Conservation (phyloP, 1,139 yeast genomes). For the Candida sanyaensis region DNA sequence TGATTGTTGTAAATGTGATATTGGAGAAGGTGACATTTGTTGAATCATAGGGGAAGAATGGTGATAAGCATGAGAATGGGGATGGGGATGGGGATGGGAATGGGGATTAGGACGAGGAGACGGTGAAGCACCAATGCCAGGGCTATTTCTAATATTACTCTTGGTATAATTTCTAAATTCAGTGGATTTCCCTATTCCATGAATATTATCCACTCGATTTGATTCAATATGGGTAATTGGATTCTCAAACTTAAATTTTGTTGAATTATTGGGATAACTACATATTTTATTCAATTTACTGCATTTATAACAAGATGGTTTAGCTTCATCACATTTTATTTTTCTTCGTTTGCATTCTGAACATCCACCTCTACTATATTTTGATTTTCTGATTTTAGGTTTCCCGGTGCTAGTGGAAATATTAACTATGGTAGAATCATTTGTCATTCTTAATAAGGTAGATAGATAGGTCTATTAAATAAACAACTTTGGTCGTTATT, state of each 20-base stretch:
- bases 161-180: conserved; percentile 2
- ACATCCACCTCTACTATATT: conserved; percentile 64
- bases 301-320: conserved; percentile 43
- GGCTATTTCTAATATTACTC: not conserved
- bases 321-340: conserved; percentile 49
- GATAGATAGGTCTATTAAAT: no score
- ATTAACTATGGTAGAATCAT: no score
- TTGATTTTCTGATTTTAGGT: conserved; percentile 36
- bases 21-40: not conserved
- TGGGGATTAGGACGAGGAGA: no score
- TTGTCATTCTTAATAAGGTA: no score
- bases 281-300: conserved; percentile 50
- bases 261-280: conserved; percentile 35
- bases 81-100: not conserved
- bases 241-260: conserved; percentile 29
- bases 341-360: conserved; percentile 63
- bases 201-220: not conserved
- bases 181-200: not conserved
- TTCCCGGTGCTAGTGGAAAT: not conserved
- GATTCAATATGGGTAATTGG: not conserved
- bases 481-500: no score
- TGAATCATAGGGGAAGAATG: conserved; percentile 1
- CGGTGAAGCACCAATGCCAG: not conserved
- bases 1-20: not conserved
- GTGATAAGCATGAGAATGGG: no score